A percentile compares a stretch with the other conserved stretches of the same genome.
phyloP scores from a whole-genome alignment of 1,284 basidiomycete genomes.

The Stereum hirsutum region DNA sequence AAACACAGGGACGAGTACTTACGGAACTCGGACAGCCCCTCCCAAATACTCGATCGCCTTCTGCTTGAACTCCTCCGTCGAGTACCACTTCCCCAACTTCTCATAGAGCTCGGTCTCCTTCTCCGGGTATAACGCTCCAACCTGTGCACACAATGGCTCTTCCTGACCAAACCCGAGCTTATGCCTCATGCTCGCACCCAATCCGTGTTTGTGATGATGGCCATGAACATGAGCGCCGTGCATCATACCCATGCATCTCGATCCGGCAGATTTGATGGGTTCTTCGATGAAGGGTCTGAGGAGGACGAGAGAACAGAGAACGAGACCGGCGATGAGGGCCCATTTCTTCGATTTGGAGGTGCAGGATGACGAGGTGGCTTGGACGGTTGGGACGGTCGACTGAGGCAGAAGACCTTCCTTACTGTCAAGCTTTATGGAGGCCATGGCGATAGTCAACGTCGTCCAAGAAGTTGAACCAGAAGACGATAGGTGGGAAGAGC shows the following conservation, averaged over 20 bases:
- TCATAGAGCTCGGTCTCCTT: slow-evolving; percentile 33
- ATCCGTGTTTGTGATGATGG: too few species aligned
- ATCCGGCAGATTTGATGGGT: too few species aligned
- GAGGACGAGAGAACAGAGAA: slow-evolving; percentile 5
- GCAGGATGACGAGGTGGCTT: too few species aligned
- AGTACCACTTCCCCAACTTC: slow-evolving; percentile 27
- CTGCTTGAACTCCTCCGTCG: slow-evolving; percentile 32
- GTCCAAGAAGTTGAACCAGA: too few species aligned
- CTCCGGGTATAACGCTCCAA: slow-evolving; percentile 29
- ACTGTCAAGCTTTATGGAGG: too few species aligned
- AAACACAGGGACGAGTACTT: slow-evolving; percentile 7
- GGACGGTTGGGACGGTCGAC: too few species aligned
- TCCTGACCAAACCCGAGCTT: not conserved
- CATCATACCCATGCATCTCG: too few species aligned
- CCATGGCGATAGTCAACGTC: too few species aligned
- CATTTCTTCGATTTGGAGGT: not conserved
- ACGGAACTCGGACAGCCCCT: slow-evolving; percentile 36
- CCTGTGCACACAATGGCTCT: slow-evolving; percentile 38
- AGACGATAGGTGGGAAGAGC: too few species aligned
- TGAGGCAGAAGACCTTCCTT: too few species aligned
- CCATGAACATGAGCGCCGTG: too few species aligned
- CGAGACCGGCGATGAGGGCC: slow-evolving; percentile 8
- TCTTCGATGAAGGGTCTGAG: not conserved
- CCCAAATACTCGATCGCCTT: slow-evolving; percentile 43
- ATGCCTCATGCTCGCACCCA: not conserved